Evolutionary conservation across 2,329 filamentous ascomycete species (phyloP).

Genomic region (Ophiostoma sp.): DNA sequence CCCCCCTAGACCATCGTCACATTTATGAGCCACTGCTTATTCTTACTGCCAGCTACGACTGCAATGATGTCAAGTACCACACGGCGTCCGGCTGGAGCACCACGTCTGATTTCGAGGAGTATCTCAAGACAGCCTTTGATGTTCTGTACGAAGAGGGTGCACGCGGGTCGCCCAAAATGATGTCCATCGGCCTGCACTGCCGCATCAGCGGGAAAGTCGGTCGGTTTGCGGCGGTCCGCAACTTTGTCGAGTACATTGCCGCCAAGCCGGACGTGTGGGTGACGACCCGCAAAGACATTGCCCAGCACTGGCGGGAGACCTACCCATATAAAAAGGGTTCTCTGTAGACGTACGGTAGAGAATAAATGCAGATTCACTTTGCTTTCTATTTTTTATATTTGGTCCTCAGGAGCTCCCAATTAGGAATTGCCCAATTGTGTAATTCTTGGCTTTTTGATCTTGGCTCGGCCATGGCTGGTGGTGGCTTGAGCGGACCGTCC

Average conservation of each 20-base stretch:
- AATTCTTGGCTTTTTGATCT: not conserved
- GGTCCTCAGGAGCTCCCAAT: not conserved
- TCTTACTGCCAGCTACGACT: constrained; percentile 24
- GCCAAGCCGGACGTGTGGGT: constrained; percentile 56
- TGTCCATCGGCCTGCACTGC: constrained; percentile 57
- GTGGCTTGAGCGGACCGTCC: not conserved
- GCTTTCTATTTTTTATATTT: not conserved
- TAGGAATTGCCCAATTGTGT: not conserved
- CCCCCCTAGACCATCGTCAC: not conserved
- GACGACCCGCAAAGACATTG: constrained; percentile 54
- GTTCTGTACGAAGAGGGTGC: constrained; percentile 53
- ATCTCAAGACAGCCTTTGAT: constrained; percentile 55
- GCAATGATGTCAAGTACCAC: constrained; percentile 33
- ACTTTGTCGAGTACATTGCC: constrained; percentile 55
- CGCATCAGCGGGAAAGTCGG: constrained; percentile 54
- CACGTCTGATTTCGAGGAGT: constrained; percentile 46
- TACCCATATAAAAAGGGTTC: not conserved
- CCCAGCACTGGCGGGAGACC: constrained; percentile 30
- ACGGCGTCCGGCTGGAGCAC: constrained; percentile 45
- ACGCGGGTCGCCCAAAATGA: constrained; percentile 55
- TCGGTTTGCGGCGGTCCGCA: constrained; percentile 50
- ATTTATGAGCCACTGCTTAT: not conserved
- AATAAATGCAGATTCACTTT: not conserved
- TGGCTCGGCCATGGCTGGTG: not conserved
- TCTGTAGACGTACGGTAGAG: not conserved